Conservation (phyloP, 169 alveolate species). For the Cryptosporidium felis region DNA sequence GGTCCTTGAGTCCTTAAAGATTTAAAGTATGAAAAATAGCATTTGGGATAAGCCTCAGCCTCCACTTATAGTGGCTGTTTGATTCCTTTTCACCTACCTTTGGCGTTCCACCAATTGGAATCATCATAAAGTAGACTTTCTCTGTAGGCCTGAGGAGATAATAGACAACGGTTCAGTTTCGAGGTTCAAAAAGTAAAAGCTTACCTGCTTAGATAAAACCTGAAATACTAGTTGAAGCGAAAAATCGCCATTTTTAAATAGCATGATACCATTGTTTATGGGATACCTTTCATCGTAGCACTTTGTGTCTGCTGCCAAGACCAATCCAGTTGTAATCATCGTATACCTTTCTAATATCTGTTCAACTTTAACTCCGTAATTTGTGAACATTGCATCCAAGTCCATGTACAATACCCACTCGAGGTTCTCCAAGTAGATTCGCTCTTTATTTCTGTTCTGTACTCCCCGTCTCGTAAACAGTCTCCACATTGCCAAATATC, state of each 20-base stretch:
- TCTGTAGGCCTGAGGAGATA: conserved; percentile 19
- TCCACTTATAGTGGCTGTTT: background rate
- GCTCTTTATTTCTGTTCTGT: background rate
- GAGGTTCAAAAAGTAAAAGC: background rate
- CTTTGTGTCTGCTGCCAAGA: conserved; percentile 71
- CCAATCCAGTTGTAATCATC: background rate
- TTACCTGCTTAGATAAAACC: conserved; percentile 42
- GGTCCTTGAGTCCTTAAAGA: conserved; percentile 50
- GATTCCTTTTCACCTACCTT: conserved; percentile 32
- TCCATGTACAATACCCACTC: conserved; percentile 72
- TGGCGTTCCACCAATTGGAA: conserved; percentile 49
- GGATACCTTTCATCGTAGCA: conserved; percentile 71
- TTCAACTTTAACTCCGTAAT: conserved; percentile 46
- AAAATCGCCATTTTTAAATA: conserved; percentile 30
- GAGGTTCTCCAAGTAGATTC: background rate
- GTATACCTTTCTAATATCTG: conserved; percentile 36
- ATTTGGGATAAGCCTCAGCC: too few relatives aligned
- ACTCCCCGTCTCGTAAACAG: conserved; percentile 29
- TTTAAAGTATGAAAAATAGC: background rate
- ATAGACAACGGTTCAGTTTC: too few relatives aligned
- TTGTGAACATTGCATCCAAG: conserved; percentile 71
- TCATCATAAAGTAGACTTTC: conserved; percentile 11
- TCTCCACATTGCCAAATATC: conserved; percentile 71
- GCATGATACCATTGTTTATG: conserved; percentile 71
- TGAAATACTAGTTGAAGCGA: conserved; percentile 38